Base-by-base conservation (phyloP, 768 basidiomycete species). In the Suillus plorans region DNA sequence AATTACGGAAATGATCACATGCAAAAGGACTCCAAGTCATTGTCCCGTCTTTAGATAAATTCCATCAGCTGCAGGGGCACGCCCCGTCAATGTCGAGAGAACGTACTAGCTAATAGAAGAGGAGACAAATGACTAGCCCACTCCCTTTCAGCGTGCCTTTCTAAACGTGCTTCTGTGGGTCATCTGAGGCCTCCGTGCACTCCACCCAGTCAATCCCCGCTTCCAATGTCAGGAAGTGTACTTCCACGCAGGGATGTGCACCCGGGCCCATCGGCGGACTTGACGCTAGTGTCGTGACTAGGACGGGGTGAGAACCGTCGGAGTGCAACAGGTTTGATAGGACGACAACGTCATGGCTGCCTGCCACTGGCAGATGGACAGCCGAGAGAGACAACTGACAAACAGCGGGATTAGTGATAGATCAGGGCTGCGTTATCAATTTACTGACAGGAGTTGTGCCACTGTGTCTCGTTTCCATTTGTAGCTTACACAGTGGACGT, bases 301-400 rank as follows among this genome's bases (percentile, higher is more conserved):
- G 80, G 25, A 74, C 81, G 63, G 79, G 81, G 72, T 91, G 90
- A 50, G 86, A 88, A 61, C 70, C 69, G 70, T 85, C 79, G 71
- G 91, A 90, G 74, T 91, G 88, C 31, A 92, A 80, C 13, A 93
- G 79, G 76, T 92, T 90, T 3, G 89, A 91, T 56, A 90, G 80
- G 63, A 92, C 82, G 59, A 91, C 78, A 20, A 84, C 69, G 68
- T 90, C 88, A 72, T 82, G 91, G 0, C 31, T 31, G 25, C 5
- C 79, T 78, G 68, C 90, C 88, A 72, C 81, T 91, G 0, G 78
- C 78, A 52, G 50, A 18, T 61, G 61, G 62, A 61, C 8, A 36
- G 67, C 66, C 66, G 44, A n/a, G 66, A 57, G 34, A 71, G 42
- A 45, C 25, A 9, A 45, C 75, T 75, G 58, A 60, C 64, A 52